Percentiles rank a stretch among this genome's conserved stretches.
These are phyloP conservation scores for Byssothecium circinans DNA, from an alignment of 2,329 filamentous ascomycete genomes.

Conservation along the genomic window DNA sequence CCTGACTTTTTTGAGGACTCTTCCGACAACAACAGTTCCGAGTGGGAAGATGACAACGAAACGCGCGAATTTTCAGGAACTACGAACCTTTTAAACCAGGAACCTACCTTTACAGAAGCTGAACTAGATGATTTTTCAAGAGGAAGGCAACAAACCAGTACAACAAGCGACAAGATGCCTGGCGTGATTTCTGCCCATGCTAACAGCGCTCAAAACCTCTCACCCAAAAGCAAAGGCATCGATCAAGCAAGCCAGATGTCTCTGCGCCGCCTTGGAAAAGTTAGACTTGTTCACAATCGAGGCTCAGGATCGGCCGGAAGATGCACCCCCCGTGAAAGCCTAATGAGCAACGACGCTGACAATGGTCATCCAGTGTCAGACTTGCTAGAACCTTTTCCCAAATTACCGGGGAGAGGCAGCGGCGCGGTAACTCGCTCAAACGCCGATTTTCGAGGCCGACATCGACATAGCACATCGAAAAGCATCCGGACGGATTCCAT, in stretches of 20 bases:
- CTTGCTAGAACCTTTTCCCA: constrained; percentile 9
- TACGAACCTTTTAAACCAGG: constrained; percentile 3
- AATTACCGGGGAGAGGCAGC: neutral
- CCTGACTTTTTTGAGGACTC: constrained; percentile 36
- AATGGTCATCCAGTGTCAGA: too few species aligned
- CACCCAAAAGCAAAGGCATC: constrained; percentile 1
- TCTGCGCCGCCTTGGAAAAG: constrained; percentile 24
- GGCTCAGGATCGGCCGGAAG: constrained; percentile 13
- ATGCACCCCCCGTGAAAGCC: constrained; percentile 20
- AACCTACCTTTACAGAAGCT: neutral
- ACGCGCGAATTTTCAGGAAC: constrained; percentile 10
- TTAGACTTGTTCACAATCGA: constrained; percentile 26
- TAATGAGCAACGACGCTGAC: constrained; percentile 16
- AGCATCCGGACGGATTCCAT: constrained; percentile 31
- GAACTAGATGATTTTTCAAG: constrained; percentile 15
- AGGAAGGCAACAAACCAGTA: constrained; percentile 5
- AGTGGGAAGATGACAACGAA: constrained; percentile 25
- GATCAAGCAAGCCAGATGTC: constrained; percentile 28
- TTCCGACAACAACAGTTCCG: constrained; percentile 20
- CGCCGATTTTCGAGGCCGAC: constrained; percentile 8
- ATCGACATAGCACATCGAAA: constrained; percentile 27
- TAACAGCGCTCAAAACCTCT: constrained; percentile 5
- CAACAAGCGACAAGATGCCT: constrained; percentile 7
- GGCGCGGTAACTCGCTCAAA: neutral
- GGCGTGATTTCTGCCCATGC: too few species aligned